Evolutionary conservation across 306 rosid species (phyloP), one percentile per base, ranked within the genome.

Genomic region (Ormosia emarginata): DNA sequence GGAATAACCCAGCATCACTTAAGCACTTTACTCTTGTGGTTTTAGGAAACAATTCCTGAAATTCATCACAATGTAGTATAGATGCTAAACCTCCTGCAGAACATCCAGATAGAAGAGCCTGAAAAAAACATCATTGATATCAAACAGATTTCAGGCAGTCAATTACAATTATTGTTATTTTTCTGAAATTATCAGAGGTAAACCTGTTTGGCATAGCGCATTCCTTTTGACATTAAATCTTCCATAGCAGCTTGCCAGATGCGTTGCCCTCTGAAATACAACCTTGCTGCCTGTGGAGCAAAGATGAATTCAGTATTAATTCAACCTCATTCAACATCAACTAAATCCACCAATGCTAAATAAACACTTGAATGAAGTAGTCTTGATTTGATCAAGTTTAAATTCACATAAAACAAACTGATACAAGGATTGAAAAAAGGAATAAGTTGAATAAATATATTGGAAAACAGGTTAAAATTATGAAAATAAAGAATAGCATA

Each of bases 31-130:
- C 96, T 83, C 76, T 88, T 64, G 94, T 79, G 56, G 88, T 84
- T 75, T 83, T 34, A 0, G 91, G 91, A 83, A 91, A 91, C 79
- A 88, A 78, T 84, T 78, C 90, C 41, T 83, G 76, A 74, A 93
- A 93, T 80, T 89, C 97, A 83, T 93, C 96, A 81, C 97, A 91
- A 71, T 93, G 96, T 32, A 93, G 83, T 72, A 93, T 91, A 39
- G 97, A 72, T 32, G 97, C 92, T 66, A 93, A 90, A 44, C 97
- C 95, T 78, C 97, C 97, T 40, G 97, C 97, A 34, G 94, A 93
- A 82, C 97, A 93, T 83, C 97, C 97, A 57, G 97, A 93, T 59
- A 93, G 92, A 70, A 93, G 92, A 71, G 92, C 90, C 94, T 92
- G 39, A 15, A 87, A 81, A 73, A 67, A 14, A 49, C 7, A 78